Conservation (phyloP, 345 rosid genomes). For the Turnera subulata region DNA sequence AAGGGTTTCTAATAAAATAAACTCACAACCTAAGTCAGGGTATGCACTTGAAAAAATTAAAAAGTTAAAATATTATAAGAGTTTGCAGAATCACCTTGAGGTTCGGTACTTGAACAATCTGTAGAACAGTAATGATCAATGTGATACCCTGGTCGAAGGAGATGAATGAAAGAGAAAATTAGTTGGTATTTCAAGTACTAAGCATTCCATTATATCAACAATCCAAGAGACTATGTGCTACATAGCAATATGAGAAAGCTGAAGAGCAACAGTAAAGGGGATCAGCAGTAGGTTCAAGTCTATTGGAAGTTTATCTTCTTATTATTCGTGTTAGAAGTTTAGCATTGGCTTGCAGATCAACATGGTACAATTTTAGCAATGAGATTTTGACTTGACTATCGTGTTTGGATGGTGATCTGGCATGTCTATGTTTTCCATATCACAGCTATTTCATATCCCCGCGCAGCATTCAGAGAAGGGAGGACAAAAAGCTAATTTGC, state of each 20-base stretch:
- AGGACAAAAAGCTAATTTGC: too few relatives aligned
- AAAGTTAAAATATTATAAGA: slow-evolving; percentile 6
- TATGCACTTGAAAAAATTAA: background rate
- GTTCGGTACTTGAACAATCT: slow-evolving; percentile 87
- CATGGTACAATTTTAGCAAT: too few relatives aligned
- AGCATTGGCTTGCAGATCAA: too few relatives aligned
- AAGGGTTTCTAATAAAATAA: background rate
- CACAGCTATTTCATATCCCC: too few relatives aligned
- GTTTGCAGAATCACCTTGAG: slow-evolving; percentile 60
- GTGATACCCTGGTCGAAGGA: slow-evolving; percentile 70
- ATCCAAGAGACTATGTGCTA: background rate
- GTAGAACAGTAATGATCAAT: slow-evolving; percentile 91
- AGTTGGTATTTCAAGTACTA: background rate
- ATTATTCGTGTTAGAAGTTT: too few relatives aligned
- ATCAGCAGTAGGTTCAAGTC: too few relatives aligned
- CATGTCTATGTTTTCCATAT: too few relatives aligned
- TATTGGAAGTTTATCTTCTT: too few relatives aligned
- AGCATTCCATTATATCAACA: background rate
- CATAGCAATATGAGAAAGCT: background rate
- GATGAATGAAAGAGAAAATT: slow-evolving; percentile 8
- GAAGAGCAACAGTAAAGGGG: background rate
- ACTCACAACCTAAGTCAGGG: background rate
- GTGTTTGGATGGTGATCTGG: too few relatives aligned
- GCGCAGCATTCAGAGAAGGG: too few relatives aligned
- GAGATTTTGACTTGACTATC: too few relatives aligned